Conservation (phyloP, 345 rosid genomes). For the Cochlearia excelsa region DNA sequence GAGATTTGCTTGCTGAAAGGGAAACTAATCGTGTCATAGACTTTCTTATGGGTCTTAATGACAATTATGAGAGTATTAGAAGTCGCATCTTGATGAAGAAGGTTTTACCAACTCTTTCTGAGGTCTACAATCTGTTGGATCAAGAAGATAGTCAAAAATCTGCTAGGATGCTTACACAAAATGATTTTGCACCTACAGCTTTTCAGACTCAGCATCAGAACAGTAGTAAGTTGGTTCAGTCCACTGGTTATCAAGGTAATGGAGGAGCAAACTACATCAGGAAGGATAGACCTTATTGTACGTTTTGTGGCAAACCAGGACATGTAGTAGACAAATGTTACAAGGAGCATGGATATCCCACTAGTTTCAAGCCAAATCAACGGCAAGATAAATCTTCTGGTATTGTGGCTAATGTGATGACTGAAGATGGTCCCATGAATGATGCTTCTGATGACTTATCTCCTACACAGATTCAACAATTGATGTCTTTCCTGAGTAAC, state of each 20-base stretch:
- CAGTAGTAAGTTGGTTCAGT: too few species aligned
- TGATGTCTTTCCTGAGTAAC: background rate
- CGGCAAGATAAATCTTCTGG: background rate
- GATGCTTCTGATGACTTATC: background rate
- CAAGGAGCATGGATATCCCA: background rate
- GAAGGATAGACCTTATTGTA: background rate
- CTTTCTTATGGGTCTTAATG: background rate
- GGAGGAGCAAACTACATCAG: too few species aligned
- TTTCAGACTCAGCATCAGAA: background rate
- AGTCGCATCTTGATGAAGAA: background rate
- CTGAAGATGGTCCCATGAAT: background rate
- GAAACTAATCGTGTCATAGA: background rate
- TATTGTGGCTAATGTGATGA: too few species aligned
- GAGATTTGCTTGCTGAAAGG: background rate
- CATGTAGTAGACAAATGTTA: background rate
- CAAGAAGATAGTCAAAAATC: background rate
- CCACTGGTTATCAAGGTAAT: too few species aligned
- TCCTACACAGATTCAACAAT: background rate
- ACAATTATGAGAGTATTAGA: background rate
- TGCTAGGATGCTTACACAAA: background rate
- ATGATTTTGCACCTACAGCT: background rate
- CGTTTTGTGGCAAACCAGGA: background rate
- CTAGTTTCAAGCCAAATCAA: background rate
- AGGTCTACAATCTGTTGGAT: background rate
- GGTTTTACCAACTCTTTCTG: background rate